Base-by-base conservation (phyloP, 352 stramenopile species). In the Globisporangium spiculum region DNA sequence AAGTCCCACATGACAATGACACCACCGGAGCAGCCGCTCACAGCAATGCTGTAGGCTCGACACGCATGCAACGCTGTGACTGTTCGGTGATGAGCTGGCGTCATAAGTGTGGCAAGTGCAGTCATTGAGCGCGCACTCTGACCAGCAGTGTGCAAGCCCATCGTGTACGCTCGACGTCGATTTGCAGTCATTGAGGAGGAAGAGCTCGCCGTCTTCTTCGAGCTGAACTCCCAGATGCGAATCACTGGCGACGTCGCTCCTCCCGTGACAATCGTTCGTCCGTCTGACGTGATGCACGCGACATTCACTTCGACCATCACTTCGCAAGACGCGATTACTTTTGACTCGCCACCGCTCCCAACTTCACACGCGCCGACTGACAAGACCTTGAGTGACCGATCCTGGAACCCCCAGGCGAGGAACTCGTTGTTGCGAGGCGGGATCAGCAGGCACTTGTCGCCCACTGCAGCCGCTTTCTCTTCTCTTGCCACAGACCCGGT, bases 1-100 rank as follows among this genome's bases (percentile, higher is more conserved):
- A 93, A 65, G 41, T 93, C 85, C 85, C 85, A 93, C 16, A 93
- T 75, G 16, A 91, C 77, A 4, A 79, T 77, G 10, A 84, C 63
- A 14, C 85, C 84, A 18, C 73, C 74, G 4, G 74, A 67, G 65
- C 85, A 92, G 18, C 83, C 83, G 59, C 83, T 92, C 4, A 92
- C 79, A 22, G 90, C 66, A 22, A 92, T 63, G 52, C 81, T 91
- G 74, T 88, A 89, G 3, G 78, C 75, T 1, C 85, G 80, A 64
- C 80, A 91, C 18, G 79, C 83, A 41, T 84, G 74, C 1, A 92
- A 60, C 1, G 76, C 78, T 1, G 80, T 90, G 72, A 93, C 79
- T 3, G 68, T 58, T 1, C 64, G 63, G 7, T 64, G 44, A 14
- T 93, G 85, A 1, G 65, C 63, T 14, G 80, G 77, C 6, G 80